Conservation (phyloP, 2,329 filamentous ascomycete species). For the Colletotrichum gloeosporioides region DNA sequence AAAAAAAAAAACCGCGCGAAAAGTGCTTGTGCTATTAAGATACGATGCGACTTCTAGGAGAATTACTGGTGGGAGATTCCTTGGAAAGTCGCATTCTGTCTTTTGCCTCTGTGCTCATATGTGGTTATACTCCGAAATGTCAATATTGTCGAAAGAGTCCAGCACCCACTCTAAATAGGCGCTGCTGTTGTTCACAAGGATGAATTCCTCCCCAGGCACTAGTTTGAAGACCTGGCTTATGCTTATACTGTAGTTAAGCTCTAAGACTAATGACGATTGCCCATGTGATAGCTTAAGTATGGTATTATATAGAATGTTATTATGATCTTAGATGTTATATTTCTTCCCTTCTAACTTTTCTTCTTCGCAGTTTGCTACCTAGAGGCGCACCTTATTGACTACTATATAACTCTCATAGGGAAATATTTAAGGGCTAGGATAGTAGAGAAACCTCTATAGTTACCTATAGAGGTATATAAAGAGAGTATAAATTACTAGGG, state of each 20-base stretch:
- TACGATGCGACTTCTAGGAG: neutral
- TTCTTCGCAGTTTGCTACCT: too few relatives aligned
- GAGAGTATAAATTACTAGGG: too few relatives aligned
- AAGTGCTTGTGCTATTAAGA: neutral
- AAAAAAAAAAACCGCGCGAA: too few relatives aligned
- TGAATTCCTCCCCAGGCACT: neutral
- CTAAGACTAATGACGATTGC: neutral
- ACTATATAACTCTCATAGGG: too few relatives aligned
- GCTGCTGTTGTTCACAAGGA: neutral
- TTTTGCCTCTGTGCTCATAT: neutral
- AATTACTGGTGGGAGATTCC: neutral
- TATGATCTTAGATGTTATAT: too few relatives aligned
- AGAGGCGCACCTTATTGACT: too few relatives aligned
- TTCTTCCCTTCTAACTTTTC: too few relatives aligned
- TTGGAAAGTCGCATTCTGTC: neutral
- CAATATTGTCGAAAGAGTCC: neutral
- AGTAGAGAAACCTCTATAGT: too few relatives aligned
- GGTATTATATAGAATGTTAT: neutral
- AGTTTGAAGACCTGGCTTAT: neutral
- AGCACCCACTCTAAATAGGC: neutral
- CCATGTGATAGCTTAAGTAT: neutral
- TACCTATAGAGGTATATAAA: too few relatives aligned
- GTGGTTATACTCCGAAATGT: neutral
- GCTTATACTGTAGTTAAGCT: neutral
- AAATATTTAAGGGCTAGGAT: too few relatives aligned